These are phyloP conservation scores for Bonia amplexicaulis DNA, from an alignment of 176 grass and related monocot species.

Conservation along the genomic window DNA sequence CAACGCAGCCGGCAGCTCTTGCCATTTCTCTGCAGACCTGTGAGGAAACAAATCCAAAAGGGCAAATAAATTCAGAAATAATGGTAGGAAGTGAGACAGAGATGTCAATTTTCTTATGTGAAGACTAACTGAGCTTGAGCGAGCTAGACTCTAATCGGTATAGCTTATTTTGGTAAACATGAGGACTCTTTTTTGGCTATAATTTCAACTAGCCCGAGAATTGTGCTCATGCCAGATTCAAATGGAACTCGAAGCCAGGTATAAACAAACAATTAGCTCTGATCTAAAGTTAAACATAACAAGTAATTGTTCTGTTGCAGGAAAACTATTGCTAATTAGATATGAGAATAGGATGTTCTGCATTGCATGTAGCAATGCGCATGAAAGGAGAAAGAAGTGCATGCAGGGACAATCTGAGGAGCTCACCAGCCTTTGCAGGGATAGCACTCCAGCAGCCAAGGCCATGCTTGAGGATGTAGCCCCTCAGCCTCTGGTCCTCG, in stretches of 20 bases:
- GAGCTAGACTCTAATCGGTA: background rate
- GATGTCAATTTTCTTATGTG: background rate
- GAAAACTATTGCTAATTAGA: background rate
- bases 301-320: background rate
- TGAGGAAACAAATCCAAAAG: background rate
- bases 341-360: background rate
- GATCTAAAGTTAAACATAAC: background rate
- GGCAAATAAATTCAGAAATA: slow-evolving; percentile 23
- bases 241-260: background rate
- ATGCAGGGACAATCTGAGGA: background rate
- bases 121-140: background rate
- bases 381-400: background rate
- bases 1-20: slow-evolving; percentile 90
- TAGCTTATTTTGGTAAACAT: background rate
- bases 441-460: slow-evolving; percentile 87
- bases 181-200: background rate
- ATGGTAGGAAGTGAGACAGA: background rate
- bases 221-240: background rate
- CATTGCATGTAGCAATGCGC: background rate
- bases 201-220: background rate
- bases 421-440: slow-evolving; percentile 78
- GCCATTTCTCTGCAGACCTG: slow-evolving; percentile 80
- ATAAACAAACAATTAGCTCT: background rate
- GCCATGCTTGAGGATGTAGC: slow-evolving; percentile 69
- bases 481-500: slow-evolving; percentile 76